Evolutionary conservation across 1,284 basidiomycete genomes (phyloP), one percentile per base, ranked within the genome.

Genomic region (Bondarzewia mesenterica): DNA sequence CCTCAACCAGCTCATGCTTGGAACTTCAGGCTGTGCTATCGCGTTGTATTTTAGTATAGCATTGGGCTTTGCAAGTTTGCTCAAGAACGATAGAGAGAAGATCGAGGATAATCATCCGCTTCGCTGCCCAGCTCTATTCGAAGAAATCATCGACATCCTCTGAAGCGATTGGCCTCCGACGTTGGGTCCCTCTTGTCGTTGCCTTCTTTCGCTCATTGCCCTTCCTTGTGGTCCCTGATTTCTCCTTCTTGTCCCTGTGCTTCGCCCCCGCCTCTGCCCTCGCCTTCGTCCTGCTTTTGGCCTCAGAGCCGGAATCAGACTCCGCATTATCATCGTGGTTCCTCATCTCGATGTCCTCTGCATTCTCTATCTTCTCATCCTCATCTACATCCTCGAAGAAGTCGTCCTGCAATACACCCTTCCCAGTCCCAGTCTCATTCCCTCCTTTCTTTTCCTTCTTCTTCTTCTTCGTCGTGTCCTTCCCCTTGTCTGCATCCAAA

Each of bases 311-410:
- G 3, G 5, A 7, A 29, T 25, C 27, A 5, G 23, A 5, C 10
- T 45, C 26, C 32, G 14, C 23, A 18, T 37, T 36, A 12, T 45
- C 32, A 21, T 21, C 29, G 5, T n/a, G n/a, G 10, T 7, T 25
- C 44, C 18, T 45, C 43, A n/a, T 40, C 46, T 6, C n/a, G n/a
- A n/a, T n/a, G n/a, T 14, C 22, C 20, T 39, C 47, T 39, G 39
- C 32, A 23, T 42, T 39, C n/a, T 32, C 46, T 29, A 23, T 35
- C 15, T 25, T 32, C 14, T 36, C 43, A 7, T 44, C 50, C 7
- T 29, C 22, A 15, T 39, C 50, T 25, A 35, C 37, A 21, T 37
- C 39, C 18, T 48, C 32, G 26, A 20, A 35, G 44, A 22, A 20
- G 16, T 43, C 42, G 23, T 43, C 42, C 21, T 27, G 32, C 35